Evolutionary conservation across 139 green algal species (phyloP).

Genomic region (Chlamydomonas eustigma): DNA sequence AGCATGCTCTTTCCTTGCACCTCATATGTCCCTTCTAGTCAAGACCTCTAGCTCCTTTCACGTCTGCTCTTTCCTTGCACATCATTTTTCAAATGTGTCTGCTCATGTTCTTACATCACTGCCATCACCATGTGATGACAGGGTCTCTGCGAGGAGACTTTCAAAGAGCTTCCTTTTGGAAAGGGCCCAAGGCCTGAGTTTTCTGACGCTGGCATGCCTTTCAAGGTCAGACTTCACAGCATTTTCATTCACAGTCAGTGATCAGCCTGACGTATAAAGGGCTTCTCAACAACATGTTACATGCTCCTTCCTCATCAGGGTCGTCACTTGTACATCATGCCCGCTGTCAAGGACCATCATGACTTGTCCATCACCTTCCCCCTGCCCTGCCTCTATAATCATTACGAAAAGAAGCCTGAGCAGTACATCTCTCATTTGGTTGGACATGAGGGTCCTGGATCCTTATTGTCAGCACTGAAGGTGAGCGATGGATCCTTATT

Average conservation of each 20-base stretch:
- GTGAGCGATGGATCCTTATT: constrained; percentile 26
- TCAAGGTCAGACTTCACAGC: constrained; percentile 31
- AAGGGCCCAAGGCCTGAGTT: constrained; percentile 41
- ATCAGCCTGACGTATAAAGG: neutral
- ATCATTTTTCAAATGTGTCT: too few relatives aligned
- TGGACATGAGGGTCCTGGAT: constrained; percentile 86
- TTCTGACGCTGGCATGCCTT: constrained; percentile 36
- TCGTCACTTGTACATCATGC: constrained; percentile 56
- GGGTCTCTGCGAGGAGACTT: constrained; percentile 30
- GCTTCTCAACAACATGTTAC: neutral
- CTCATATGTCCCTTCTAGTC: too few relatives aligned
- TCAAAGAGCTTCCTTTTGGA: constrained; percentile 43
- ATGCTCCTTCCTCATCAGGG: constrained; percentile 37
- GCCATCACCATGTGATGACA: too few relatives aligned
- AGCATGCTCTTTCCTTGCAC: too few relatives aligned
- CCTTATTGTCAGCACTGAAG: constrained; percentile 81
- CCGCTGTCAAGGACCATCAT: constrained; percentile 79
- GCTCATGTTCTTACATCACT: too few relatives aligned
- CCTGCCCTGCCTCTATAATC: constrained; percentile 66
- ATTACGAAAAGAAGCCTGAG: constrained; percentile 81
- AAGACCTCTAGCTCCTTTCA: too few relatives aligned
- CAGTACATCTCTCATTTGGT: constrained; percentile 91
- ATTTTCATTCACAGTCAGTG: neutral
- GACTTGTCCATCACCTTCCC: constrained; percentile 75
- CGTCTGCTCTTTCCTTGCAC: too few relatives aligned